Base-by-base conservation (phyloP, 192 early-diverging fungal genomes). In the Coemansia sp. region DNA sequence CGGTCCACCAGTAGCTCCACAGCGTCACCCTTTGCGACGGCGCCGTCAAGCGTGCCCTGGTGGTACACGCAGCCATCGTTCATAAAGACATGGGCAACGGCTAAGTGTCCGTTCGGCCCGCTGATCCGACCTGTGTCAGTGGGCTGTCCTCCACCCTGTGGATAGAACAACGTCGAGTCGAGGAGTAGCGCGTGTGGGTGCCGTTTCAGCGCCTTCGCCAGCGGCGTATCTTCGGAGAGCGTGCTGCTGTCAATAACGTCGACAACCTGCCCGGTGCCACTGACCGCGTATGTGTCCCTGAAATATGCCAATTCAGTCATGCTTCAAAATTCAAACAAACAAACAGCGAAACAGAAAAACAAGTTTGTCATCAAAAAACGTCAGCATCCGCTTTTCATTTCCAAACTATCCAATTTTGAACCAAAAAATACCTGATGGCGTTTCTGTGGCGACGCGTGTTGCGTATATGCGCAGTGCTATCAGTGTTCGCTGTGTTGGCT, bases 121-220 rank as follows among this genome's bases (percentile, higher is more conserved):
- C 18, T 28, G 5, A 68, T 50, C 10, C 30, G 46, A n/a, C 66
- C 66, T 2, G 21, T 42, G 54, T 68, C 66, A 2, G 66, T 57
- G 10, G 66, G 66, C 54, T 68, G 66, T 25, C 66, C 66, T 35
- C 66, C 66, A 29, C 66, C 66, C 48, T 68, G 66, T 29, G 59
- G 59, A 23, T 68, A 68, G 42, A 68, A 68, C 47, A 68, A 38
- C 38, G 58, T 68, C 12, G 49, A 29, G 30, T 68, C 59, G 50
- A 68, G 59, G 24, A 57, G 24, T 16, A 62, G 45, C 14, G 59
- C 65, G 4, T 23, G 23, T 11, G 45, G 38, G 24, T 61, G 54
- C 49, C 60, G 60, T 46, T 54, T 50, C 18, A 68, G 52, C 21
- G 53, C 31, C 23, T 44, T 54, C 46, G 44, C 2, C 22, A 43